phyloP scores from a whole-genome alignment of 306 rosid genomes.

The Corylus americana region DNA sequence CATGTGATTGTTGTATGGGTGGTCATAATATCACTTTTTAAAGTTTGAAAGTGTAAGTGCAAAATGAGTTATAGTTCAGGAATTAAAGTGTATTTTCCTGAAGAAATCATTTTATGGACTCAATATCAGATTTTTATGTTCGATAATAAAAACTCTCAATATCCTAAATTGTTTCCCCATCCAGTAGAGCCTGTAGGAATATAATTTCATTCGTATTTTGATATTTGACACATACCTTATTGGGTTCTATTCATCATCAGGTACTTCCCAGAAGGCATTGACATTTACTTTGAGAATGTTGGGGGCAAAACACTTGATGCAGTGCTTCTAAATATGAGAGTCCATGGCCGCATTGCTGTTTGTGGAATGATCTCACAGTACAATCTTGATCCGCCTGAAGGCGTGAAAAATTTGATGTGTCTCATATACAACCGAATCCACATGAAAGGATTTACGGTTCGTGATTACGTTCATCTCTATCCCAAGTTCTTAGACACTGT shows the following conservation, averaged over 20 bases:
- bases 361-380: conserved; percentile 67
- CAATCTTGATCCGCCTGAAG: conserved; percentile 56
- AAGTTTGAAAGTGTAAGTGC: too few relatives aligned
- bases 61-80: too few relatives aligned
- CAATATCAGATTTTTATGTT: neutral
- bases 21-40: too few relatives aligned
- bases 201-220: too few relatives aligned
- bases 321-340: conserved; percentile 57
- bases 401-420: conserved; percentile 43
- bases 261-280: conserved; percentile 64
- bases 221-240: too few relatives aligned
- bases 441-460: conserved; percentile 51
- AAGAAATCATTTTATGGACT: too few relatives aligned
- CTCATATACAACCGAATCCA: conserved; percentile 38
- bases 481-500: neutral
- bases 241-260: conserved; percentile 3
- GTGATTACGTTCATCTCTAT: conserved; percentile 28
- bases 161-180: neutral
- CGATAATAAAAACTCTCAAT: neutral
- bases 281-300: conserved; percentile 74
- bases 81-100: too few relatives aligned
- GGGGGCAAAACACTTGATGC: conserved; percentile 71
- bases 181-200: neutral
- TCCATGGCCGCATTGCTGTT: conserved; percentile 46
- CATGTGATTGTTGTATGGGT: too few relatives aligned